Evolutionary conservation across 2,329 filamentous ascomycete species (phyloP).

Genomic region (Colletotrichum costaricense): DNA sequence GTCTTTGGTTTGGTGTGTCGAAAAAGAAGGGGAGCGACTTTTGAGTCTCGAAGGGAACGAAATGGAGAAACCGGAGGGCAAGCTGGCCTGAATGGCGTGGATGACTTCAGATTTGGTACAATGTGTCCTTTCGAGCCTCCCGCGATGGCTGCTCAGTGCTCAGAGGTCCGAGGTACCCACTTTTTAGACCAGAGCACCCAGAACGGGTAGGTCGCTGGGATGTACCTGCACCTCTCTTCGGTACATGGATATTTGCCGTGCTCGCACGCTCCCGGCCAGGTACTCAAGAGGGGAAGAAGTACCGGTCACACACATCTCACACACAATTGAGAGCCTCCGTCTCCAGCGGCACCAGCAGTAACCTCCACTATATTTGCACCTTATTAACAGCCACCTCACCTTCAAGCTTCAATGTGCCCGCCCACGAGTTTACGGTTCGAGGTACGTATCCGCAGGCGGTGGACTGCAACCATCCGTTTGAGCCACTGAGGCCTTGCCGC

Average conservation of each 20-base stretch:
- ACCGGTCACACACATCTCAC: not conserved
- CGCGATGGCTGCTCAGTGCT: conserved; percentile 29
- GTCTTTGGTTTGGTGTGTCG: not conserved
- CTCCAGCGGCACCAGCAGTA: not conserved
- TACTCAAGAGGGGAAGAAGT: conserved; percentile 22
- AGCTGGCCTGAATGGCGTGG: conserved; percentile 33
- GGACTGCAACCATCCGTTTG: conserved; percentile 23
- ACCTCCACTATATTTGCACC: not conserved
- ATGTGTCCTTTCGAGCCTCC: conserved; percentile 35
- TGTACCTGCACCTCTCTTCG: conserved; percentile 1
- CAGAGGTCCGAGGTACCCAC: conserved; percentile 31
- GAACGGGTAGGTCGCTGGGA: conserved; percentile 33
- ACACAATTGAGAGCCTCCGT: not conserved
- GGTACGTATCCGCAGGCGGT: conserved; percentile 30
- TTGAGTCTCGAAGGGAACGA: conserved; percentile 11
- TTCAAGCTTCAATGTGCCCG: conserved; percentile 2
- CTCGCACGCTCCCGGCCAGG: not conserved
- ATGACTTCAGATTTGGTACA: conserved; percentile 34
- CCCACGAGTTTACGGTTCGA: conserved; percentile 24
- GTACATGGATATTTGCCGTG: conserved; percentile 15
- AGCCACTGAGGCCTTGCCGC: conserved; percentile 26
- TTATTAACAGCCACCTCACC: not conserved
- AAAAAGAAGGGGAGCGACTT: conserved; percentile 14
- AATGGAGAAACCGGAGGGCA: conserved; percentile 18
- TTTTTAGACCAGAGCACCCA: conserved; percentile 32